Evolutionary conservation across 2,329 filamentous ascomycete genomes (phyloP), one percentile per base, ranked within the genome.

Genomic region (Fusarium transvaalense): DNA sequence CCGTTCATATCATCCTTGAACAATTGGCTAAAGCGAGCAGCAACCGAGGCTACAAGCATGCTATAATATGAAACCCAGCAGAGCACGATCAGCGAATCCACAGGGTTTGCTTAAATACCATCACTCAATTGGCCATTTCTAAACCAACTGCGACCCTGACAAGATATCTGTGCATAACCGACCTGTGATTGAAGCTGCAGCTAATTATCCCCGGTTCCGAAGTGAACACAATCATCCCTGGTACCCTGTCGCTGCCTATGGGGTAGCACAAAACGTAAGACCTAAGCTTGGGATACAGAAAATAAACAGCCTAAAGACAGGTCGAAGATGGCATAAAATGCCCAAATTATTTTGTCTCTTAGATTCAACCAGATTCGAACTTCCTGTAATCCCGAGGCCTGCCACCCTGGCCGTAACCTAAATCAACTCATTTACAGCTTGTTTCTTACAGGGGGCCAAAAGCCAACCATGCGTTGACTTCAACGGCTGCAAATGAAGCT

Each of bases 351-450:
- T 29, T 29, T 29, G 29, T 29, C 8, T 9, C 9, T 29, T 12
- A 3, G 29, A 29, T 12, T 7, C 29, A 29, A 29, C 10, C 3
- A 29, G 10, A 29, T 6, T 29, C 27, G 29, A 29, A 9, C 29
- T 12, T 29, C 6, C 23, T 25, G 5, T 6, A 25, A 25, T 25
- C 23, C 23, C 29, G 29, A 29, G 29, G 29, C 61, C 45, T 68
- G 64, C 45, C 43, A n/a, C n/a, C n/a, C n/a, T n/a, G n/a, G n/a
- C n/a, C n/a, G n/a, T n/a, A 48, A 64, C 51, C 64, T 37, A 50
- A 57, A 53, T 46, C 53, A 57, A 58, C 32, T 67, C 64, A 67
- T 64, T 66, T 61, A 37, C 39, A 25, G 8, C 43, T 32, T 62
- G 52, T 34, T 58, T 32, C 46, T 41, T 27, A 23, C 45, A 35